Base-by-base conservation (phyloP, 2,329 filamentous ascomycete species). In the Paecilomyces fulvus region DNA sequence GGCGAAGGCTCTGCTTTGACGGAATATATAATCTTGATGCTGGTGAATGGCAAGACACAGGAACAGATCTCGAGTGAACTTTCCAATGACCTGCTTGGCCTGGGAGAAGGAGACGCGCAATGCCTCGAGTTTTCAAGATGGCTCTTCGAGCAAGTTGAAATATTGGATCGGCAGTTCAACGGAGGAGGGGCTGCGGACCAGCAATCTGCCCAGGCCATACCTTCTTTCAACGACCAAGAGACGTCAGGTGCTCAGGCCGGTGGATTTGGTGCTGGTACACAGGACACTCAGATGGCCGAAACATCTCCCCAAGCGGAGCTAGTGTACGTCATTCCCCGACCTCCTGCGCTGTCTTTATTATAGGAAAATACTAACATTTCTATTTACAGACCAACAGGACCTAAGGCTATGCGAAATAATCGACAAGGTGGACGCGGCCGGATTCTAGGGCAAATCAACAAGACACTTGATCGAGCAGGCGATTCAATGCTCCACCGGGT, bases 21-120 rank as follows among this genome's bases (percentile, higher is more conserved):
- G 58, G 94, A 99, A 76, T 99, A 97, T 76, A 94, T 99, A 63
- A 88, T 97, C 58, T 84, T 97, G 61, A 96, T 97, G 92, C 83
- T 99, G 30, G 90, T 90, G 60, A 97, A 96, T 75, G 90, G 92
- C 66, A 96, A 96, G 74, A 91, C 88, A 3, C 87, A 95, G 70
- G 85, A 92, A 53, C 88, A 96, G 70, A 92, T 99, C 62, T 88
- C 91, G 9, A 79, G 83, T 49, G 94, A 99, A 71, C 84, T 99
- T 12, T 88, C 92, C 1, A 88, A 86, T 61, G 94, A 99, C 65
- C 82, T 99, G 48, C 82, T 99, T 2, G 85, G 85, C 56, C 82
- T 96, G 3, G 84, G 85, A 2, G 85, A 90, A 51, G 91, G 95
- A 58, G 92, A 96, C 65, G 84, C 88, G 53, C 86, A 86, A 61